These are phyloP conservation scores for Umbellularia californica DNA, from an alignment of 164 flowering plant species.

Conservation along the genomic window DNA sequence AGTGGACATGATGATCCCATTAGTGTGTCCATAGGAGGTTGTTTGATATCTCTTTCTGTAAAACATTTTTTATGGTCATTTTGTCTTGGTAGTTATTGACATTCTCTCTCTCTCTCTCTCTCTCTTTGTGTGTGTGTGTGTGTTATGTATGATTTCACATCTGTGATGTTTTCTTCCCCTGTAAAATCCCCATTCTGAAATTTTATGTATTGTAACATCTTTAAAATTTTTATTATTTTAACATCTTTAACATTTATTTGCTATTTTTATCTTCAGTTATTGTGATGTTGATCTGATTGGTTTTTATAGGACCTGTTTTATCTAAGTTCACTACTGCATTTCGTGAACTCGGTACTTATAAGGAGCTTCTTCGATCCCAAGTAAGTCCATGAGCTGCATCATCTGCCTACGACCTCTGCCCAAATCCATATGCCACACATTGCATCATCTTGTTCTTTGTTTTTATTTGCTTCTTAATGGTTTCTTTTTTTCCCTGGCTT, in stretches of 20 bases:
- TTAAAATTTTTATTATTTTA: not conserved
- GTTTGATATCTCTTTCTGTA: not conserved
- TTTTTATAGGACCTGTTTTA: constrained; percentile 70
- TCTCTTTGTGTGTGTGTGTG: too few species aligned
- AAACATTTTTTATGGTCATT: not conserved
- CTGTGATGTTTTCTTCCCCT: not conserved
- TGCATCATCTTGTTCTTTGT: not conserved
- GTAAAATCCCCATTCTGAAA: too few species aligned
- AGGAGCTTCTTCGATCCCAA: constrained; percentile 91
- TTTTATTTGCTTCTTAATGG: too few species aligned
- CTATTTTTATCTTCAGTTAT: not conserved
- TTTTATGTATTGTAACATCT: not conserved
- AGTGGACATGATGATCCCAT: constrained; percentile 89
- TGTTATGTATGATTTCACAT: not conserved
- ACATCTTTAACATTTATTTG: not conserved
- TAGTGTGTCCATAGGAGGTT: constrained; percentile 92
- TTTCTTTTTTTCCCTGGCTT: too few species aligned
- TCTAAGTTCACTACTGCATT: constrained; percentile 69
- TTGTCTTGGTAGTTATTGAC: too few species aligned
- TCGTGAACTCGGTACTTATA: constrained; percentile 80
- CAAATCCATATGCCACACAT: not conserved
- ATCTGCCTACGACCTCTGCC: not conserved
- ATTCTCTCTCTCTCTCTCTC: too few species aligned
- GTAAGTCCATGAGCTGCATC: constrained; percentile 29
- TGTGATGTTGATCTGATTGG: not conserved